Evolutionary conservation across 176 grass and related monocot genomes (phyloP), one percentile per base, ranked within the genome.

Genomic region (Lolium rigidum): DNA sequence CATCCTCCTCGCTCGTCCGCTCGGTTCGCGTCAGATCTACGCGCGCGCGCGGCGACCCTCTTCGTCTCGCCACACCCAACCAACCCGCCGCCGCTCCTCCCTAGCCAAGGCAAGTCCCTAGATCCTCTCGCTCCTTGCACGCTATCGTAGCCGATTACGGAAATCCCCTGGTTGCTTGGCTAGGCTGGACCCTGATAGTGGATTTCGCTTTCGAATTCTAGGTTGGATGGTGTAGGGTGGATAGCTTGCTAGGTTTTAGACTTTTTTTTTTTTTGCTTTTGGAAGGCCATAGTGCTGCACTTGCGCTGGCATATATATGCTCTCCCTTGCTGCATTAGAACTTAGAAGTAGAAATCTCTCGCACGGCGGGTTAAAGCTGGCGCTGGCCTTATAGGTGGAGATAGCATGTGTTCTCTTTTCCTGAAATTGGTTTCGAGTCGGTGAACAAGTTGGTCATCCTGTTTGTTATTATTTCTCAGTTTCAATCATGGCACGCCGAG

Each of bases 401-500:
- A 66, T 65, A 65, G 12, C 25, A 65, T 31, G 24, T 2, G 24
- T 37, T 16, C 0, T 28, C 46, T 74, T 74, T 16, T 74, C 46
- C 46, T 14, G 71, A 44, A 74, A 50, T 15, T 50, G 46, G 47
- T 74, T 21, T 35, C 10, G 2, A 24, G 12, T 50, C 44, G 13
- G 71, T 51, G 22, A 75, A 18, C 13, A 31, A 2, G 25, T 15
- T 55, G 49, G 54, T 76, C 16, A 76, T 31, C 17, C 74, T 20
- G 16, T 76, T 20, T 76, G 15, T 55, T 10, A 49, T 74, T 44
- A 6, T 14, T 21, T 55, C 31, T 10, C 74, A 76, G 73, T 7
- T 76, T 76, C 74, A 76, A 76, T 55, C 49, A 76, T 76, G 74
- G 74, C 74, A 28, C 74, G 49, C 35, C 94, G 94, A 74, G 95